Percentiles rank a stretch among this genome's conserved stretches.
Evolutionary conservation across 2,329 filamentous ascomycete genomes (phyloP).

Genomic region (Fusarium solani-melongenae): DNA sequence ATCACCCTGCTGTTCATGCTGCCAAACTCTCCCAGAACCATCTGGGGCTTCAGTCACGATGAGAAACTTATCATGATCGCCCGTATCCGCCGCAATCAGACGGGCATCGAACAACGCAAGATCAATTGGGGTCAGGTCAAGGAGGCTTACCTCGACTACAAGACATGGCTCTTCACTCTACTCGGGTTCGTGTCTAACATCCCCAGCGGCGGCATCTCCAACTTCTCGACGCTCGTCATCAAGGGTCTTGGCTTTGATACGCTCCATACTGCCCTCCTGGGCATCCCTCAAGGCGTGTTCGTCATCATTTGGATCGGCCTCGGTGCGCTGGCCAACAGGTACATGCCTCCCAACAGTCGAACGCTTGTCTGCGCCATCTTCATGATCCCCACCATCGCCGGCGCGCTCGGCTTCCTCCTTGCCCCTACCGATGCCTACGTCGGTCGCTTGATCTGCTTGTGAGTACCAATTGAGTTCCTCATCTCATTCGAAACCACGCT

Average conservation of each 20-base stretch:
- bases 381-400: conserved; percentile 68
- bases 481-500: not conserved
- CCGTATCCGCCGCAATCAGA: conserved; percentile 66
- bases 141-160: conserved; percentile 68
- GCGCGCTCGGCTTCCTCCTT: conserved; percentile 67
- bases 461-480: conserved; percentile 13
- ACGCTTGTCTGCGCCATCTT: conserved; percentile 66
- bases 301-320: conserved; percentile 55
- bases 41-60: conserved; percentile 60
- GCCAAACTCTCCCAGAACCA: conserved; percentile 67
- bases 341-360: conserved; percentile 58
- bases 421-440: conserved; percentile 61
- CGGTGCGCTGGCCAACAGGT: conserved; percentile 51
- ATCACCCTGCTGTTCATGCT: conserved; percentile 67
- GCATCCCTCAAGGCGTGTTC: conserved; percentile 52
- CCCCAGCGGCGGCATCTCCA: conserved; percentile 69
- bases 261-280: conserved; percentile 50
- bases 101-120: conserved; percentile 67
- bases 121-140: conserved; percentile 65
- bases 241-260: conserved; percentile 64
- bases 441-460: conserved; percentile 67
- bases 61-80: conserved; percentile 67
- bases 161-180: conserved; percentile 68
- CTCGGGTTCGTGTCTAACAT: conserved; percentile 65
- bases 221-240: conserved; percentile 71